Evolutionary conservation across 495 filamentous ascomycete species (phyloP).

Genomic region (Astrothelium subdiscretum): DNA sequence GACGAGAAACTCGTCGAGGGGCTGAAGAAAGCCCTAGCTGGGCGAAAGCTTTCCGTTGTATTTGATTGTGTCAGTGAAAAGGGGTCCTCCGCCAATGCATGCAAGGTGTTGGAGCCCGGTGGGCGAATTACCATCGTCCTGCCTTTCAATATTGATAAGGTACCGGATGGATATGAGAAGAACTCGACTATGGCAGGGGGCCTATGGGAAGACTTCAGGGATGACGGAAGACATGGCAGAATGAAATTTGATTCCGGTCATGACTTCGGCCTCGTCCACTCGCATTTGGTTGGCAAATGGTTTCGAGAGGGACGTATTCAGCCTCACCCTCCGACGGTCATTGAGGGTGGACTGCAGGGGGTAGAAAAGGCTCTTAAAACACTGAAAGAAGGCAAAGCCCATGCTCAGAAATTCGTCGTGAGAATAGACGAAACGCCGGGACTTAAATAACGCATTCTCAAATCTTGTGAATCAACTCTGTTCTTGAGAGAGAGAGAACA

Average conservation of each 20-base stretch:
- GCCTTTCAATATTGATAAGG: background rate
- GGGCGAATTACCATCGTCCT: background rate
- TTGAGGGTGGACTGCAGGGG: background rate
- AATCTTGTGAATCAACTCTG: too few relatives aligned
- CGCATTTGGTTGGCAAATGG: background rate
- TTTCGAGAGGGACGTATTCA: background rate
- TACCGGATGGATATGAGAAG: background rate
- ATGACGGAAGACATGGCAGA: background rate
- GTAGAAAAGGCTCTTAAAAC: background rate
- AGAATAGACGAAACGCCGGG: background rate
- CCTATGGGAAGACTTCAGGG: background rate
- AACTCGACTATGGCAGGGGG: background rate
- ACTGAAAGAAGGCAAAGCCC: background rate
- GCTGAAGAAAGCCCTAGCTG: constrained; percentile 24
- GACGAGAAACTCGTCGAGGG: constrained; percentile 21
- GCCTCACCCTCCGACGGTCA: background rate
- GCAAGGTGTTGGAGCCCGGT: background rate
- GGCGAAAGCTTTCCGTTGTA: constrained; percentile 1
- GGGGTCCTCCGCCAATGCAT: background rate
- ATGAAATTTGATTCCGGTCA: background rate
- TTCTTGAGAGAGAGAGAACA: too few relatives aligned
- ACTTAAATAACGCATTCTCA: background rate
- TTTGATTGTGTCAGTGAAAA: constrained; percentile 5
- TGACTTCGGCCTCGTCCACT: background rate
- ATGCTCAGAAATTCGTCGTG: background rate